Evolutionary conservation across 768 basidiomycete genomes (phyloP).

Genomic region (Auricularia cornea): DNA sequence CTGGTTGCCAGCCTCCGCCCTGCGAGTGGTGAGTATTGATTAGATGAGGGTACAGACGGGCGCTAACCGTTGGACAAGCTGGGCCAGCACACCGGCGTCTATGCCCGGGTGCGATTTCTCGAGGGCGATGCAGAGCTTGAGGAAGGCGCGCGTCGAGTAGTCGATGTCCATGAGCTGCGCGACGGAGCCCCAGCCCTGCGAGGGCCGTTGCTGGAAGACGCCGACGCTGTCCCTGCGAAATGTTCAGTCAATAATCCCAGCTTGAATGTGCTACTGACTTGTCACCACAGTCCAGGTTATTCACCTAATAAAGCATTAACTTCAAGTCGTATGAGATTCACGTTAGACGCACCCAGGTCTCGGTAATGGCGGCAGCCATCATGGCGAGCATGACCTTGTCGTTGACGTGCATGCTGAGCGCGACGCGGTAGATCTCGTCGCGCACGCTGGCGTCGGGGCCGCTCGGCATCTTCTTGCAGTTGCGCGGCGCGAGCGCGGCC

Average conservation of each 20-base stretch:
- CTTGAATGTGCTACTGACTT: background rate
- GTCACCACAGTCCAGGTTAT: background rate
- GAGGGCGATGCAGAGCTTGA: background rate
- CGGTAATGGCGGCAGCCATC: background rate
- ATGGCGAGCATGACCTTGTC: background rate
- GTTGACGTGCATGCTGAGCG: background rate
- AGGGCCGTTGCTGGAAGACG: background rate
- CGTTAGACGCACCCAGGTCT: background rate
- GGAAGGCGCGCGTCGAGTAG: background rate
- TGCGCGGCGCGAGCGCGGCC: background rate
- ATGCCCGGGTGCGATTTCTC: too few species aligned
- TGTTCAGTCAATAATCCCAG: background rate
- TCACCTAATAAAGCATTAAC: background rate
- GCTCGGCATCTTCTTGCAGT: background rate
- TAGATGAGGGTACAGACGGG: too few species aligned
- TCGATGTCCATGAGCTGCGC: background rate
- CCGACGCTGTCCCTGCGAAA: background rate
- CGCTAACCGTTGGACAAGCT: background rate
- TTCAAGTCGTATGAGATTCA: background rate
- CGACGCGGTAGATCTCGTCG: background rate
- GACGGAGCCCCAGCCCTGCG: background rate
- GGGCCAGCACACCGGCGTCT: background rate
- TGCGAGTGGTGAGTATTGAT: background rate
- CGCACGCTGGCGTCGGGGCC: background rate
- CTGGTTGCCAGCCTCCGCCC: slow-evolving; percentile 1